phyloP scores from a whole-genome alignment of 2,329 filamentous ascomycete species.

The Diaporthe capsici region DNA sequence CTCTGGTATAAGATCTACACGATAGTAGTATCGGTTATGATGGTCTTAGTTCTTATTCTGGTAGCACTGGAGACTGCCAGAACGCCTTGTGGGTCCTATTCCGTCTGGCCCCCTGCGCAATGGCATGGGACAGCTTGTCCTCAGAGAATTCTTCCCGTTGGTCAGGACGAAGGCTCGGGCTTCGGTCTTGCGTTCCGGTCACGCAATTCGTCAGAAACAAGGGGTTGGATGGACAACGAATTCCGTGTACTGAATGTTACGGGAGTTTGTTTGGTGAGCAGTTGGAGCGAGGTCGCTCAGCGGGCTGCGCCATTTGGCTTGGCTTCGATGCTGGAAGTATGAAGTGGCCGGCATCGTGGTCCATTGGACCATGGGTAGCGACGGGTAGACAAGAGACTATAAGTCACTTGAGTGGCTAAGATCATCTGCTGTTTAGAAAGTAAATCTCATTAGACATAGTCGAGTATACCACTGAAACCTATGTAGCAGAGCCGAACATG shows the following conservation, averaged over 20 bases:
- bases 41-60: not conserved
- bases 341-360: no score
- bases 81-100: not conserved
- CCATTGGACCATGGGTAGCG: no score
- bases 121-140: not conserved
- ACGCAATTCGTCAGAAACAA: not conserved
- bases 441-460: no score
- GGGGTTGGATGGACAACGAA: not conserved
- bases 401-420: no score
- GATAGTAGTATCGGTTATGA: not conserved
- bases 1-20: not conserved
- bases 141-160: not conserved
- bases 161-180: not conserved
- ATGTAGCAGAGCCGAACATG: no score
- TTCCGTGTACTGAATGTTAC: slow-evolving; percentile 6
- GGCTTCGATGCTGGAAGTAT: not conserved
- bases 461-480: no score
- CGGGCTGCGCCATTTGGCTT: not conserved
- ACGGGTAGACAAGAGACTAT: no score
- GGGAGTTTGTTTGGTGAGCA: not conserved
- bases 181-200: not conserved
- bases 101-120: not conserved
- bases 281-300: not conserved
- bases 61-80: not conserved
- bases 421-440: no score